Evolutionary conservation across 495 filamentous ascomycete species (phyloP).

Genomic region (Talaromyces wortmannii): DNA sequence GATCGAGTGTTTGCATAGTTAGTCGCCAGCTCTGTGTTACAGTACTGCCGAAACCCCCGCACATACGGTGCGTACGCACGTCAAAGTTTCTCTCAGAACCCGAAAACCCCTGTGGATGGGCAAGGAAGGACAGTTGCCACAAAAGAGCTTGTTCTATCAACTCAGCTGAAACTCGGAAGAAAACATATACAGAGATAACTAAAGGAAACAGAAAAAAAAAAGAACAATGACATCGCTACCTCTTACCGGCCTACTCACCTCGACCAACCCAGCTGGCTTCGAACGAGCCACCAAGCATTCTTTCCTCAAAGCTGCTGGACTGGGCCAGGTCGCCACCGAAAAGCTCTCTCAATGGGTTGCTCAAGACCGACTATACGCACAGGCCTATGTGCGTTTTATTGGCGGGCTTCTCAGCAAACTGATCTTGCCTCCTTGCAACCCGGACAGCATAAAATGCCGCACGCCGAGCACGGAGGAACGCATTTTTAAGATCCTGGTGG

Average conservation of each 20-base stretch:
- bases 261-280: conserved; percentile 29
- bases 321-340: conserved; percentile 49
- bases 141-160: background rate
- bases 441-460: conserved; percentile 8
- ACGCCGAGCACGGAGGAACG: conserved; percentile 25
- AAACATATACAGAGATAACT: background rate
- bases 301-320: conserved; percentile 62
- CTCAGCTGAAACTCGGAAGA: no score
- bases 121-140: no score
- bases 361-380: conserved; percentile 70
- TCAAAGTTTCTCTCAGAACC: background rate
- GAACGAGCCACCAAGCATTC: conserved; percentile 54
- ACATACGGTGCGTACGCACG: no score
- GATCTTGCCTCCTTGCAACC: conserved; percentile 42
- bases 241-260: conserved; percentile 46
- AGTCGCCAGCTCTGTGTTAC: background rate
- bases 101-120: background rate
- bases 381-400: conserved; percentile 64
- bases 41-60: background rate
- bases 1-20: background rate
- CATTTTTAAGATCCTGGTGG: conserved; percentile 54
- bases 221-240: conserved; percentile 15
- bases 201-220: background rate
- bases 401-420: conserved; percentile 59
- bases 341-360: conserved; percentile 62